These are phyloP conservation scores for Pseudogymnoascus sp. DNA, from an alignment of 2,329 filamentous ascomycete genomes.

Conservation along the genomic window DNA sequence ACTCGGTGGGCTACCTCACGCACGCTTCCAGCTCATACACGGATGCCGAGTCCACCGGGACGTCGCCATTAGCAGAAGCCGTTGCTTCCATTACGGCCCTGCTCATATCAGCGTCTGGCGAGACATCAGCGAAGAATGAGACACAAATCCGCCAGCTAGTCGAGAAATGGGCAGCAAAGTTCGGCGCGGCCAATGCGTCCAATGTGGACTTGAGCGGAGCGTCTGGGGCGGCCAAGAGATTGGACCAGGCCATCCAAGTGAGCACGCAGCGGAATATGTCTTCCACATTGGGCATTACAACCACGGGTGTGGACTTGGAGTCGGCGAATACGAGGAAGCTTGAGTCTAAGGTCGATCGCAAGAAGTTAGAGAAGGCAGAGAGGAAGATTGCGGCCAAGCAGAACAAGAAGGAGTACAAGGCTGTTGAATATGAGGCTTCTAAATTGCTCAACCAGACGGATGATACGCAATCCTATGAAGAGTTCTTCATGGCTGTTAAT, in stretches of 20 bases:
- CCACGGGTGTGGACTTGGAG: constrained; percentile 81
- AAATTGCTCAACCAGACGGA: constrained; percentile 76
- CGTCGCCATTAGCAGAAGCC: constrained; percentile 75
- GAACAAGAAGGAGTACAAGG: constrained; percentile 97
- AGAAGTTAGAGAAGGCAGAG: constrained; percentile 98
- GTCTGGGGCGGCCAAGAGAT: constrained; percentile 69
- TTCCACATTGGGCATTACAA: constrained; percentile 81
- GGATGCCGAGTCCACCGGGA: constrained; percentile 61
- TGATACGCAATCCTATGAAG: constrained; percentile 86
- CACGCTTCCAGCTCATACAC: constrained; percentile 83
- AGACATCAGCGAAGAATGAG: constrained; percentile 63
- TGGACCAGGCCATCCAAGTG: constrained; percentile 93
- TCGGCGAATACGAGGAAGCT: constrained; percentile 89
- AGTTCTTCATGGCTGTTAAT: constrained; percentile 99
- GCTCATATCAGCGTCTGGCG: constrained; percentile 85
- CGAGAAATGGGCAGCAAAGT: constrained; percentile 77
- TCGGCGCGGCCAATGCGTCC: constrained; percentile 63
- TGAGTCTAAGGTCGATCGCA: constrained; percentile 93
- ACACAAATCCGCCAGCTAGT: constrained; percentile 75
- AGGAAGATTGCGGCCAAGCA: constrained; percentile 96
- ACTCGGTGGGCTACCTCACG: constrained; percentile 86
- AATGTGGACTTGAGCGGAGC: constrained; percentile 60
- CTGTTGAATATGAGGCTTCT: constrained; percentile 94
- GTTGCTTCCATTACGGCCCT: constrained; percentile 78
- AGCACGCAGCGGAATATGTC: constrained; percentile 92